Evolutionary conservation across 2,329 filamentous ascomycete genomes (phyloP).

Genomic region (Paracamarosporium sp.): DNA sequence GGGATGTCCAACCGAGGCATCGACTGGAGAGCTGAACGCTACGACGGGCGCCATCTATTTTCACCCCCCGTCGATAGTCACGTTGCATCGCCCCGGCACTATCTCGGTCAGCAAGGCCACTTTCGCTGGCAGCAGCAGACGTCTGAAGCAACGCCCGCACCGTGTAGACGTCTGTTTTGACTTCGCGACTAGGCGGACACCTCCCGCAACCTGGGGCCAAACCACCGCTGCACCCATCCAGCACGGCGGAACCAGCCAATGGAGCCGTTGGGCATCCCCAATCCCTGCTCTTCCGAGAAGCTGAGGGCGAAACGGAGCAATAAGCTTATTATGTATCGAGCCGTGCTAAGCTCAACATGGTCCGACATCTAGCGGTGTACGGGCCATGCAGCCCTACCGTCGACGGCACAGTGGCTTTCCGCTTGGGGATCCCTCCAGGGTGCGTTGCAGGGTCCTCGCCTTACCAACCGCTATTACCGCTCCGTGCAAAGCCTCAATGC

Average conservation of each 20-base stretch:
- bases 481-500: constrained; percentile 31
- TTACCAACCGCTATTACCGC: constrained; percentile 23
- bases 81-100: constrained; percentile 10
- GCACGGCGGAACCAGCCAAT: neutral
- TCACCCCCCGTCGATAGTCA: constrained; percentile 6
- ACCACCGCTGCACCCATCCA: neutral
- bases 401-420: constrained; percentile 21
- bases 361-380: constrained; percentile 32
- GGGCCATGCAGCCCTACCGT: constrained; percentile 35
- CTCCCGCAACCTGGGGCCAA: constrained; percentile 5
- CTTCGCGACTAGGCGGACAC: neutral
- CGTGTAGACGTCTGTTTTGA: neutral
- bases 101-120: neutral
- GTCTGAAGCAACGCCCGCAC: neutral
- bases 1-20: neutral
- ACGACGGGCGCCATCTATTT: neutral
- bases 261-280: constrained; percentile 7
- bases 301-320: constrained; percentile 29
- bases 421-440: constrained; percentile 21
- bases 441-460: constrained; percentile 24
- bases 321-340: constrained; percentile 36
- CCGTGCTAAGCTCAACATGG: constrained; percentile 16
- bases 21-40: constrained; percentile 7
- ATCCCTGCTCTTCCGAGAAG: constrained; percentile 14
- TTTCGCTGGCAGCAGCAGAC: neutral